Conservation (phyloP, 139 green algal species). For the Dunaliella primolecta region DNA sequence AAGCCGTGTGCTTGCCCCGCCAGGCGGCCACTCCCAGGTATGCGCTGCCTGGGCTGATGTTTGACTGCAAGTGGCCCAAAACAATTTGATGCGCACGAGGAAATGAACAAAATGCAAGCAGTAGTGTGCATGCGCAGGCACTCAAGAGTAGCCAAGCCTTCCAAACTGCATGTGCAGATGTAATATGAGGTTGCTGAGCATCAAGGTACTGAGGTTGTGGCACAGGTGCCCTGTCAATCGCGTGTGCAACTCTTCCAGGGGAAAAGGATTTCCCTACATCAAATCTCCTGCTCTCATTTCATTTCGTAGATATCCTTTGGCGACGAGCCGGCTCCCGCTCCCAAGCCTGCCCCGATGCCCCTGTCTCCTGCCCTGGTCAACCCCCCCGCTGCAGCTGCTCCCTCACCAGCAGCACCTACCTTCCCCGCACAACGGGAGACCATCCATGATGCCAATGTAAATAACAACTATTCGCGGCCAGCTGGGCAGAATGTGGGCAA, state of each 20-base stretch:
- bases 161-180: too few species aligned
- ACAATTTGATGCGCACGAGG: too few species aligned
- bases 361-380: neutral
- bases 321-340: neutral
- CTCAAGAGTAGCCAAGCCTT: too few species aligned
- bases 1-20: constrained; percentile 74
- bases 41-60: neutral
- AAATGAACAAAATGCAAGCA: too few species aligned
- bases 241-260: too few species aligned
- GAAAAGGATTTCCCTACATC: too few species aligned
- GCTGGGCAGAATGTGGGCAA: constrained; percentile 40
- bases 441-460: neutral
- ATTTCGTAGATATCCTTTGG: constrained; percentile 27
- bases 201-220: too few species aligned
- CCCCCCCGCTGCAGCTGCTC: constrained; percentile 30
- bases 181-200: too few species aligned
- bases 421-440: neutral
- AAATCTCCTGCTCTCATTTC: too few species aligned
- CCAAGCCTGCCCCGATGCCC: neutral
- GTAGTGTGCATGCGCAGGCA: constrained; percentile 1
- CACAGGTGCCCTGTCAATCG: too few species aligned
- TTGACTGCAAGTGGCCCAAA: too few species aligned
- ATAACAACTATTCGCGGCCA: constrained; percentile 37
- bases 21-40: constrained; percentile 61
- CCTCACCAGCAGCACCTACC: neutral